Evolutionary conservation across 768 basidiomycete genomes (phyloP).

Genomic region (Tremella mesenterica): DNA sequence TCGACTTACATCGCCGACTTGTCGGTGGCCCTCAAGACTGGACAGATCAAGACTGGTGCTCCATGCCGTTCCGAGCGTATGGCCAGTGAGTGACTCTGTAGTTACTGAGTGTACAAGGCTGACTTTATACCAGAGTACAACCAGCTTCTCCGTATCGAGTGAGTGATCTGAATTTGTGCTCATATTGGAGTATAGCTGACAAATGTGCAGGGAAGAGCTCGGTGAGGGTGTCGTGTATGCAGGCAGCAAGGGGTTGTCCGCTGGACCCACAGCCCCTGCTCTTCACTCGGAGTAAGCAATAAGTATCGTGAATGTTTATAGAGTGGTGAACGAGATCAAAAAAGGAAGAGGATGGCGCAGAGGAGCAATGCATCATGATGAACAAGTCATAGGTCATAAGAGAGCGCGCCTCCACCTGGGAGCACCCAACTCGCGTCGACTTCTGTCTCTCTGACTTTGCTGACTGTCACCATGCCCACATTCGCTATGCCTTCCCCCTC

Average conservation of each 20-base stretch:
- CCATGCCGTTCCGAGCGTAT: slow-evolving; percentile 94
- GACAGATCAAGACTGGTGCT: slow-evolving; percentile 96
- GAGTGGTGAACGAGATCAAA: too few relatives aligned
- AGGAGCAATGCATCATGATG: too few relatives aligned
- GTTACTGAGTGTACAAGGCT: not conserved
- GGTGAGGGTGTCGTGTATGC: slow-evolving; percentile 62
- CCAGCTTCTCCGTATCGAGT: slow-evolving; percentile 43
- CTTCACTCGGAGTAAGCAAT: slow-evolving; percentile 21
- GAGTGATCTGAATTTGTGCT: slow-evolving; percentile 15
- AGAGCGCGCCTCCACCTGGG: too few relatives aligned
- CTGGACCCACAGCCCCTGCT: slow-evolving; percentile 61
- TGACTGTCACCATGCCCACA: too few relatives aligned
- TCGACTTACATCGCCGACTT: slow-evolving; percentile 95
- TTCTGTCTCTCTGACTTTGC: too few relatives aligned
- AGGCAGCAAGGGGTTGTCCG: slow-evolving; percentile 68
- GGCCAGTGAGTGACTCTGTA: slow-evolving; percentile 21
- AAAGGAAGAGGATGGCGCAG: too few relatives aligned
- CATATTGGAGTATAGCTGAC: not conserved
- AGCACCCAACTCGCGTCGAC: too few relatives aligned
- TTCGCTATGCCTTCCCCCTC: too few relatives aligned
- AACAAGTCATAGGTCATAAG: too few relatives aligned
- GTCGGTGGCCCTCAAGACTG: slow-evolving; percentile 65
- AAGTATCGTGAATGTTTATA: too few relatives aligned
- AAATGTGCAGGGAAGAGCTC: slow-evolving; percentile 62
- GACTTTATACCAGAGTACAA: slow-evolving; percentile 35